phyloP scores from a whole-genome alignment of 306 rosid species.

The Pyrus communis region DNA sequence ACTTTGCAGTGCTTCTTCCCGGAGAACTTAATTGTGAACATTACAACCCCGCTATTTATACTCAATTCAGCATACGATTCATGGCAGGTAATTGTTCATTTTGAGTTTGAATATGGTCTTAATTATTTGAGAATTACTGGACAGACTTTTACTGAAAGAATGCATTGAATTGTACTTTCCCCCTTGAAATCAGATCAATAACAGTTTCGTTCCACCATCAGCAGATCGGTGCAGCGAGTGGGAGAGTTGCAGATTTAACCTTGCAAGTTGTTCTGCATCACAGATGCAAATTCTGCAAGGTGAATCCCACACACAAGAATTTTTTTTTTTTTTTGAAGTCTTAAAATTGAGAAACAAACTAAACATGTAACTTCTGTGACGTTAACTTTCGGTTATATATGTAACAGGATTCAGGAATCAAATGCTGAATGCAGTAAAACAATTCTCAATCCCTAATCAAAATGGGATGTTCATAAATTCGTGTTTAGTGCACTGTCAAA shows the following conservation, averaged over 20 bases:
- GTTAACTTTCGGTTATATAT: neutral
- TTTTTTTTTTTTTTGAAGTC: neutral
- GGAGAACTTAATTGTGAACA: constrained; percentile 44
- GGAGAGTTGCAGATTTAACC: constrained; percentile 75
- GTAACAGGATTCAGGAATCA: constrained; percentile 67
- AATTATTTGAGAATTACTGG: neutral
- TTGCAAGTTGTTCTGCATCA: constrained; percentile 46
- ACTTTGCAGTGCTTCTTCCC: constrained; percentile 76
- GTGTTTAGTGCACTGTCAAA: constrained; percentile 83
- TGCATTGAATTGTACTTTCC: neutral
- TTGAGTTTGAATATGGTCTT: neutral
- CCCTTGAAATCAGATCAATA: constrained; percentile 50
- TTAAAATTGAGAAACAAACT: neutral
- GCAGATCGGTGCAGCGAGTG: constrained; percentile 85
- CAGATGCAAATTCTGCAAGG: constrained; percentile 80
- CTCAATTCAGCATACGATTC: constrained; percentile 80
- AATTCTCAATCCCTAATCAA: constrained; percentile 41
- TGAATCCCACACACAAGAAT: neutral
- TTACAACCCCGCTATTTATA: constrained; percentile 62
- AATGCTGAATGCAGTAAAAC: constrained; percentile 52
- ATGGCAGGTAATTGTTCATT: constrained; percentile 62
- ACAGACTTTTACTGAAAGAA: neutral
- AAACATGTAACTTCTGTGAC: neutral
- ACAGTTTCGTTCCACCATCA: constrained; percentile 80
- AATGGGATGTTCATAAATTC: constrained; percentile 80